A percentile compares a stretch with the other conserved stretches of the same genome.
Evolutionary conservation across 192 early-diverging fungal genomes (phyloP).

Genomic region (Jimgerdemannia lactiflua): DNA sequence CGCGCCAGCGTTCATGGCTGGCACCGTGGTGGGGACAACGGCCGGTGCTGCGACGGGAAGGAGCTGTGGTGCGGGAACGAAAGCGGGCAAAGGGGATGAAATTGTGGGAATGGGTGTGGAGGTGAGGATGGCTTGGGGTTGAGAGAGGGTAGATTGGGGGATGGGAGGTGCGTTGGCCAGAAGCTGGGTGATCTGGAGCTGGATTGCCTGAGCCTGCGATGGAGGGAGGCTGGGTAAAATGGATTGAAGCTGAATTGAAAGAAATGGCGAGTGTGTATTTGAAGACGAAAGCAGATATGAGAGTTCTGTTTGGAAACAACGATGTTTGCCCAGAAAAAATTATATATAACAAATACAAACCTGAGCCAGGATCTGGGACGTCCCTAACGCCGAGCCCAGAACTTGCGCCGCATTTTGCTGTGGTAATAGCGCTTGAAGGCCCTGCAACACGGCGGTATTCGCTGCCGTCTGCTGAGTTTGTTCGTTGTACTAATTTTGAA

Average conservation of each 20-base stretch:
- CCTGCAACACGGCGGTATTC: slow-evolving; percentile 2
- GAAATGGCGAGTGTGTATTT: neutral
- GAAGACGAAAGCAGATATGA: neutral
- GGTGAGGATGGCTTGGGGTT: neutral
- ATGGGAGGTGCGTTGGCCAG: slow-evolving; percentile 1
- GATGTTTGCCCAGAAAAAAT: neutral
- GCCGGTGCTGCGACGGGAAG: neutral
- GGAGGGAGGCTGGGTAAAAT: slow-evolving; percentile 28
- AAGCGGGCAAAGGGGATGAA: neutral
- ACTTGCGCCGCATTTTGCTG: neutral
- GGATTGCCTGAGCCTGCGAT: slow-evolving; percentile 19
- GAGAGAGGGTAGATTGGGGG: neutral
- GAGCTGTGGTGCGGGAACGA: neutral
- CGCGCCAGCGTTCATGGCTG: neutral
- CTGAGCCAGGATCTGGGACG: slow-evolving; percentile 22
- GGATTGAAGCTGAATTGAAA: slow-evolving; percentile 20
- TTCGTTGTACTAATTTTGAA: neutral
- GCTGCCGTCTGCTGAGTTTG: neutral
- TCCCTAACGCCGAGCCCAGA: neutral
- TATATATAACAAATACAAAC: slow-evolving; percentile 8
- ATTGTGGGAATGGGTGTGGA: neutral
- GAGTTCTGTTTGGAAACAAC: too few relatives aligned
- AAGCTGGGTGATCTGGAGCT: slow-evolving; percentile 27
- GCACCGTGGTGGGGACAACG: neutral
- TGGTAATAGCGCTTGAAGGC: slow-evolving; percentile 11